Conservation (phyloP, 1,139 yeast genomes). For the Sugiyamaella pinicola region DNA sequence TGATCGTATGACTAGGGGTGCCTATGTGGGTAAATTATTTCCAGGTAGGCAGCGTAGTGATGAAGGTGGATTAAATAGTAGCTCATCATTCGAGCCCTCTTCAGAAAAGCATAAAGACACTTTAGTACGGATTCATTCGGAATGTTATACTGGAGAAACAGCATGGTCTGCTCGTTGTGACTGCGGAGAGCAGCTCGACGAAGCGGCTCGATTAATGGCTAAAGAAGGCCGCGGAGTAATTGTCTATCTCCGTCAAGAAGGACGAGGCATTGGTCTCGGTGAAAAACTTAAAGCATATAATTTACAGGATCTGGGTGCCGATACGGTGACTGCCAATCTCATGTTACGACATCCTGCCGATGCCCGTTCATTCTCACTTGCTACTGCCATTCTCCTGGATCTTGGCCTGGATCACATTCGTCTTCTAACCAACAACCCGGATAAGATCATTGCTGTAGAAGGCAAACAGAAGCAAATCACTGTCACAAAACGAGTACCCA, state of each 20-base stretch:
- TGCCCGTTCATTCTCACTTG: conserved; percentile 87
- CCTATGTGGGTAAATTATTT: conserved; percentile 82
- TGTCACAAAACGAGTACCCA: conserved; percentile 87
- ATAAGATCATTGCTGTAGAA: conserved; percentile 91
- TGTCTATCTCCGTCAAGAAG: conserved; percentile 95
- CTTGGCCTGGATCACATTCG: conserved; percentile 73
- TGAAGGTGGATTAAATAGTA: conserved; percentile 12
- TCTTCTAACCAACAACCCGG: conserved; percentile 92
- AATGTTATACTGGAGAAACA: conserved; percentile 98
- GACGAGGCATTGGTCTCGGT: conserved; percentile 96
- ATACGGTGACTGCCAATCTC: conserved; percentile 94
- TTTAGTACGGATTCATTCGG: conserved; percentile 87
- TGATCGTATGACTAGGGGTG: conserved; percentile 96
- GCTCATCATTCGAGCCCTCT: background rate
- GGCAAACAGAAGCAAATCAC: conserved; percentile 70
- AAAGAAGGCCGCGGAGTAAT: conserved; percentile 86
- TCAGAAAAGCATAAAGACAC: conserved; percentile 43
- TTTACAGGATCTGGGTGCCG: conserved; percentile 96
- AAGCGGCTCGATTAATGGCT: conserved; percentile 94
- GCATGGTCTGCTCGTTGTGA: conserved; percentile 99
- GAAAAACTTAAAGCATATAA: conserved; percentile 97
- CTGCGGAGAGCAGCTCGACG: conserved; percentile 98
- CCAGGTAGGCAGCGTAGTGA: conserved; percentile 65
- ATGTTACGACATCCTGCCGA: conserved; percentile 96
- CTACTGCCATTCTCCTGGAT: conserved; percentile 88